phyloP scores from a whole-genome alignment of 2,329 filamentous ascomycete genomes.

The Coleophoma crateriformis region DNA sequence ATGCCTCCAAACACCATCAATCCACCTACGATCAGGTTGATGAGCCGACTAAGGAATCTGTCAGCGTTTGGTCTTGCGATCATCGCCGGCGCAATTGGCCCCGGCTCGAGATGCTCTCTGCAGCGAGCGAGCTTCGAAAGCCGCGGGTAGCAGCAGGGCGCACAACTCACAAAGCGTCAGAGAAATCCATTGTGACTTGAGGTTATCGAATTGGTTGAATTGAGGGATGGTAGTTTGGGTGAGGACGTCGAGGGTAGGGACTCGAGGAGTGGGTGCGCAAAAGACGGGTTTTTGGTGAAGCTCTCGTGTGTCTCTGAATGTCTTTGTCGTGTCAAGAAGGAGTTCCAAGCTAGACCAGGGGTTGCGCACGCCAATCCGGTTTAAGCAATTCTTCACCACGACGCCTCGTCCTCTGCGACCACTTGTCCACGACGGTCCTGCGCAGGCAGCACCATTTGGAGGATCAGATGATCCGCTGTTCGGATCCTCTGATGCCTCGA shows the following conservation, averaged over 20 bases:
- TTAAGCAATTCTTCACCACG: no score
- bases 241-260: background rate
- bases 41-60: conserved; percentile 65
- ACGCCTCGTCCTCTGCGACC: no score
- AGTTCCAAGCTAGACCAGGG: no score
- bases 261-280: background rate
- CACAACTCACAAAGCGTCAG: conserved; percentile 76
- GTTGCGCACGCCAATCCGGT: no score
- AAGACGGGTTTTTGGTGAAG: no score
- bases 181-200: conserved; percentile 70
- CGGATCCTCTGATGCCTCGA: no score
- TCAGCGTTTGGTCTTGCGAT: conserved; percentile 20
- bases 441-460: no score
- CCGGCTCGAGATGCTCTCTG: background rate
- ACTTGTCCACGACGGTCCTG: no score
- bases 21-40: conserved; percentile 83
- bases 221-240: background rate
- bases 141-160: conserved; percentile 5
- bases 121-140: background rate
- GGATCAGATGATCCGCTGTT: no score
- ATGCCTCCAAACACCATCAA: conserved; percentile 85
- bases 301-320: no score
- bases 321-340: no score
- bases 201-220: background rate
- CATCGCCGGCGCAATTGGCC: conserved; percentile 11